These are phyloP conservation scores for Dryadomyces sulphureus DNA, from an alignment of 2,329 filamentous ascomycete genomes.

Conservation along the genomic window DNA sequence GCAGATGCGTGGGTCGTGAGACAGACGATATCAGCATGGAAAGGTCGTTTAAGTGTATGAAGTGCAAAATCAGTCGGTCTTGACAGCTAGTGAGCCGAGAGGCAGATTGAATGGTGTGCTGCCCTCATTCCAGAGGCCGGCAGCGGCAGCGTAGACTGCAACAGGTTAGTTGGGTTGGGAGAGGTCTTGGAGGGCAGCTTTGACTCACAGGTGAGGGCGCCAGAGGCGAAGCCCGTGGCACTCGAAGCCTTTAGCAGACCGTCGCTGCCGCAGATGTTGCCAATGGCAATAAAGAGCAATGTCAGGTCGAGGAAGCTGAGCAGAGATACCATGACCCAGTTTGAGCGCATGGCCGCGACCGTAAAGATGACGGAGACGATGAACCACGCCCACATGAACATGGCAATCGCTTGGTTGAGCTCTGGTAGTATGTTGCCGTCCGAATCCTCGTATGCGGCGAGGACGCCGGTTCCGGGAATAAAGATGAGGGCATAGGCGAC, in stretches of 20 bases:
- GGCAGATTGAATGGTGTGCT: constrained; percentile 9
- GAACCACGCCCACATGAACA: constrained; percentile 70
- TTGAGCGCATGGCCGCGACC: constrained; percentile 6
- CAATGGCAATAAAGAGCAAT: constrained; percentile 6
- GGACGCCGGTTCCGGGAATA: constrained; percentile 51
- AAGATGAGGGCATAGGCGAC: constrained; percentile 59
- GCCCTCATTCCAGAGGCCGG: constrained; percentile 8
- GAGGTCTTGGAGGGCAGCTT: not conserved
- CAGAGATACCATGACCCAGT: constrained; percentile 6
- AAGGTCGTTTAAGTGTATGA: too few relatives aligned
- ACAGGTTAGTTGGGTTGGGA: too few relatives aligned
- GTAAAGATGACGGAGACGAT: constrained; percentile 62
- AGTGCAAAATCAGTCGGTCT: too few relatives aligned
- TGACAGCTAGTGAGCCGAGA: constrained; percentile 7
- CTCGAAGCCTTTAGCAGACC: constrained; percentile 4
- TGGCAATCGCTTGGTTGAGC: constrained; percentile 45
- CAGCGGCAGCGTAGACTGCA: constrained; percentile 8
- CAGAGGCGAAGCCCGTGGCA: constrained; percentile 6
- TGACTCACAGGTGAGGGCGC: constrained; percentile 7
- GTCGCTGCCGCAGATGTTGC: constrained; percentile 3
- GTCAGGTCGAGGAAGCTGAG: constrained; percentile 8
- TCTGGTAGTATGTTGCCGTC: constrained; percentile 19
- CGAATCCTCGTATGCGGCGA: constrained; percentile 25
- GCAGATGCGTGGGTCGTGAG: too few relatives aligned
- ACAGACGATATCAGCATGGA: too few relatives aligned